A percentile compares a stretch with the other conserved stretches of the same genome.
These are phyloP conservation scores for Solanum pinnatisectum DNA, from an alignment of 257 asterid genomes.

Conservation along the genomic window DNA sequence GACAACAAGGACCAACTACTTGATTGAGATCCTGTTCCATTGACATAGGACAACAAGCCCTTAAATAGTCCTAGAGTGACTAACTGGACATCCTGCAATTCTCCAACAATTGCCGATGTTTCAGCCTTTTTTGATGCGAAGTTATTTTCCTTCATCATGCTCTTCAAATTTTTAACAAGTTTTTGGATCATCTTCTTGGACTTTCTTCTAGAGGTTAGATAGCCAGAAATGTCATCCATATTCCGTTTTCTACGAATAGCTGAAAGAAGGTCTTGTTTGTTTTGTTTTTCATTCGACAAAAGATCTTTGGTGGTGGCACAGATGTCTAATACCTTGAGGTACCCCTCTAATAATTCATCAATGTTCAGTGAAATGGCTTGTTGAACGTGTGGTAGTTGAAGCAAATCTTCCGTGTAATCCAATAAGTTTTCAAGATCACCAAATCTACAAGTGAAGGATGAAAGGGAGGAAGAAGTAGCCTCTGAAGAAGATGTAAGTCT, in stretches of 20 bases:
- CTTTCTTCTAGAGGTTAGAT: constrained; percentile 10
- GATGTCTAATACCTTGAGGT: constrained; percentile 18
- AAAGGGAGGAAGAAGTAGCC: constrained; percentile 10
- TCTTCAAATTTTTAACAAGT: constrained; percentile 10
- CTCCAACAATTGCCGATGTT: constrained; percentile 11
- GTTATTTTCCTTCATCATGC: not conserved
- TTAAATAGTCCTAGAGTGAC: constrained; percentile 11
- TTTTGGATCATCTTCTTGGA: constrained; percentile 26
- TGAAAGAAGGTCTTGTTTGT: constrained; percentile 17
- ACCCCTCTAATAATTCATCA: constrained; percentile 13
- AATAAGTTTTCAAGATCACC: constrained; percentile 14
- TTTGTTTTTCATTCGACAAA: constrained; percentile 8
- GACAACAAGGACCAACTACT: constrained; percentile 28
- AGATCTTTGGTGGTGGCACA: constrained; percentile 21
- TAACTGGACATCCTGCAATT: constrained; percentile 18
- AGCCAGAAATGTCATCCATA: not conserved
- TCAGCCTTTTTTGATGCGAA: not conserved
- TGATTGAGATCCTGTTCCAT: constrained; percentile 11
- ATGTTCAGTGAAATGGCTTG: constrained; percentile 14
- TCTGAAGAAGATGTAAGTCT: constrained; percentile 12
- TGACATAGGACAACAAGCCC: constrained; percentile 7
- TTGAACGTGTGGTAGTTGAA: constrained; percentile 11
- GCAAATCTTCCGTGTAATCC: constrained; percentile 17
- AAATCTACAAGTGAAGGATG: constrained; percentile 13
- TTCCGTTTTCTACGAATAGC: constrained; percentile 22